Conservation (phyloP, 2,329 filamentous ascomycete genomes). For the Cladosporium sp. region DNA sequence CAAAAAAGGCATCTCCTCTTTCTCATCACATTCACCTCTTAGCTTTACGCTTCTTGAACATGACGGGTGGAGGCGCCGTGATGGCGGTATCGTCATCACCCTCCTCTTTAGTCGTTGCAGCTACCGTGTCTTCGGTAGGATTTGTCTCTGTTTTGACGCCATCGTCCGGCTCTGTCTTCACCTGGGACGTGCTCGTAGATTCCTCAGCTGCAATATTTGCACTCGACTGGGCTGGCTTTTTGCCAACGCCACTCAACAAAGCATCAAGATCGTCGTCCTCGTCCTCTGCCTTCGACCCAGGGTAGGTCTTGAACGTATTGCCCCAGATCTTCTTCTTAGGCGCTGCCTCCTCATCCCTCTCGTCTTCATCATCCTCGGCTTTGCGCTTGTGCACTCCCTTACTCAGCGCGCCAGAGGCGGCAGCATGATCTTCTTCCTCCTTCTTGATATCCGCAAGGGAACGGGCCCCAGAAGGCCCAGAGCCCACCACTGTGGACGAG, state of each 20-base stretch:
- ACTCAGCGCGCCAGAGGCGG: not conserved
- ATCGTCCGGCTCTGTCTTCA: conserved; percentile 12
- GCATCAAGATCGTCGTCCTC: conserved; percentile 59
- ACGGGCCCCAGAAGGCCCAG: conserved; percentile 15
- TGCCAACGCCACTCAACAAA: conserved; percentile 40
- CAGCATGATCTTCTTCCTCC: conserved; percentile 35
- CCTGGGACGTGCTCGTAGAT: not conserved
- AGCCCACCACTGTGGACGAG: conserved; percentile 40
- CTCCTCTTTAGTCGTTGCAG: not conserved
- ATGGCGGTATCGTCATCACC: conserved; percentile 25
- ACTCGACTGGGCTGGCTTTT: conserved; percentile 16
- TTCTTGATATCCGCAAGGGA: conserved; percentile 45
- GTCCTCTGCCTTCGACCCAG: conserved; percentile 44
- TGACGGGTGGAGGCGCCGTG: conserved; percentile 48
- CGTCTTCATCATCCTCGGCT: conserved; percentile 56
- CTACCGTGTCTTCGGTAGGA: not conserved
- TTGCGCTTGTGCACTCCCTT: conserved; percentile 62
- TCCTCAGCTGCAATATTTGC: not conserved
- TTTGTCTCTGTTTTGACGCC: not conserved
- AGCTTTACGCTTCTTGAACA: conserved; percentile 75
- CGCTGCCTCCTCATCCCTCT: conserved; percentile 46
- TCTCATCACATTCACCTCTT: conserved; percentile 25
- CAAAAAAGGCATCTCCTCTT: too few species aligned
- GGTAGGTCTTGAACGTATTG: conserved; percentile 41
- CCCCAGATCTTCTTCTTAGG: conserved; percentile 40